A percentile compares a stretch with the other conserved stretches of the same genome.
phyloP scores from a whole-genome alignment of 805 yeast species.

The Candida multigemmis region DNA sequence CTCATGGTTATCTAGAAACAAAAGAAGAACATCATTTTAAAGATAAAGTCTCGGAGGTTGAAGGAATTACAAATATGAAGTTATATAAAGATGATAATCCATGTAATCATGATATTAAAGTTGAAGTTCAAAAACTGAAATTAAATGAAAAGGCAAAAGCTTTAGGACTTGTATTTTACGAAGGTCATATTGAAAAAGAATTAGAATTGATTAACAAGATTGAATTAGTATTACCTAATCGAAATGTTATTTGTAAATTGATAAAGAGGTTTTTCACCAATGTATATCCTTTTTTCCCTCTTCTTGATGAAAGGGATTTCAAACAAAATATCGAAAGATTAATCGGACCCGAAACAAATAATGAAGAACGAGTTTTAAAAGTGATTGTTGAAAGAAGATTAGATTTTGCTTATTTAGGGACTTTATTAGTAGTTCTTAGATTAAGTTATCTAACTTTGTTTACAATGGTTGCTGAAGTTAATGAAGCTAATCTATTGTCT shows the following conservation, averaged over 20 bases:
- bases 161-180: slow-evolving; percentile 25
- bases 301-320: slow-evolving; percentile 49
- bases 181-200: slow-evolving; percentile 20
- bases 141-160: slow-evolving; percentile 20
- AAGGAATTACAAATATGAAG: no score
- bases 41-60: no score
- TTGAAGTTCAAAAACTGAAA: no score
- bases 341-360: slow-evolving; percentile 28
- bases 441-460: slow-evolving; percentile 27
- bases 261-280: slow-evolving; percentile 51
- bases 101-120: slow-evolving; percentile 1
- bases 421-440: slow-evolving; percentile 23
- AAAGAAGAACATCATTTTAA: no score
- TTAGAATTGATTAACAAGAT: slow-evolving; percentile 33
- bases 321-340: slow-evolving; percentile 33
- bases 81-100: background rate
- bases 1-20: no score
- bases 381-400: slow-evolving; percentile 19
- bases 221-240: slow-evolving; percentile 40
- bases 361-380: slow-evolving; percentile 10
- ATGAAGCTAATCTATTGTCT: slow-evolving; percentile 17
- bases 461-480: slow-evolving; percentile 21
- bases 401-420: slow-evolving; percentile 27
- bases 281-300: slow-evolving; percentile 59
- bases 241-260: slow-evolving; percentile 45